These are phyloP conservation scores for Colletotrichum horii DNA, from an alignment of 2,329 filamentous ascomycete genomes.

Conservation along the genomic window DNA sequence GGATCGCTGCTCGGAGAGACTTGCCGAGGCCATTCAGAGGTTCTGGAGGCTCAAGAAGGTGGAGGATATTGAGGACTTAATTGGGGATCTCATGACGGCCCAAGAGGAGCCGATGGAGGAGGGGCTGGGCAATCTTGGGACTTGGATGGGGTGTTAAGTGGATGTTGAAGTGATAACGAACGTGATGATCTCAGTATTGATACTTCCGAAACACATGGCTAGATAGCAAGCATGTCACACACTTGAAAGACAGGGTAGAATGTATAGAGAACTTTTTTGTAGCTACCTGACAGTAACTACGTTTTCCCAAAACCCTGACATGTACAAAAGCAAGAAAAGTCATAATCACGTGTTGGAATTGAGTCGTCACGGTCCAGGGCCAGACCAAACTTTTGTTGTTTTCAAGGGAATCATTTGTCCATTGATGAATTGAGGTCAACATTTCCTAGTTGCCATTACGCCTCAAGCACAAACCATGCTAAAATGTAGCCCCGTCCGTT, in stretches of 20 bases:
- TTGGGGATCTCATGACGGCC: constrained; percentile 38
- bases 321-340: constrained; percentile 7
- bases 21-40: constrained; percentile 70
- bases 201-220: neutral
- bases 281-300: constrained; percentile 18
- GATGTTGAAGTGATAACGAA: neutral
- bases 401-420: constrained; percentile 26
- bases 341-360: constrained; percentile 17
- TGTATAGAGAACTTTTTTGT: constrained; percentile 3
- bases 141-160: constrained; percentile 20
- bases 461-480: constrained; percentile 26
- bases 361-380: constrained; percentile 14
- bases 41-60: constrained; percentile 81
- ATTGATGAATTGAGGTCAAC: constrained; percentile 27
- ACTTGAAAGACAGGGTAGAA: neutral
- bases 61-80: constrained; percentile 67
- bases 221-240: neutral
- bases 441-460: constrained; percentile 26
- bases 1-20: constrained; percentile 62
- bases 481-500: constrained; percentile 23
- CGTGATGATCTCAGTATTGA: neutral
- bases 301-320: neutral
- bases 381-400: neutral
- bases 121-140: constrained; percentile 32
- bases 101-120: constrained; percentile 22